A percentile compares a stretch with the other conserved stretches of the same genome.
Conservation (phyloP, 306 rosid genomes). For the Malus domestica region ASM211411v1 NC_041800.1:15538001-15538500, state of each 20-base stretch:
- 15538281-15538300: too few relatives aligned
- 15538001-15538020: slow-evolving; percentile 37
- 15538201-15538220: too few relatives aligned
- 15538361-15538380: not conserved
- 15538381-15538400: too few relatives aligned
- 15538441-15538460: not conserved
- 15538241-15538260: too few relatives aligned
- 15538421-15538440: not conserved
- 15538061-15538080: not conserved
- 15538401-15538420: not conserved
- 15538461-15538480: not conserved
- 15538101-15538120: not conserved
- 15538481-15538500: not conserved
- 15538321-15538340: not conserved
- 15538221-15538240: too few relatives aligned
- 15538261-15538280: too few relatives aligned
- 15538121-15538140: not conserved
- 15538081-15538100: too few relatives aligned
- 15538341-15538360: not conserved
- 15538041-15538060: too few relatives aligned
- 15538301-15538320: too few relatives aligned
- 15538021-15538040: slow-evolving; percentile 31
- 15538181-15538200: too few relatives aligned
- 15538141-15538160: too few relatives aligned
- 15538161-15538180: too few relatives aligned